Evolutionary conservation across 768 basidiomycete species (phyloP), one percentile per base, ranked within the genome.

Genomic region (Mycena galopus): DNA sequence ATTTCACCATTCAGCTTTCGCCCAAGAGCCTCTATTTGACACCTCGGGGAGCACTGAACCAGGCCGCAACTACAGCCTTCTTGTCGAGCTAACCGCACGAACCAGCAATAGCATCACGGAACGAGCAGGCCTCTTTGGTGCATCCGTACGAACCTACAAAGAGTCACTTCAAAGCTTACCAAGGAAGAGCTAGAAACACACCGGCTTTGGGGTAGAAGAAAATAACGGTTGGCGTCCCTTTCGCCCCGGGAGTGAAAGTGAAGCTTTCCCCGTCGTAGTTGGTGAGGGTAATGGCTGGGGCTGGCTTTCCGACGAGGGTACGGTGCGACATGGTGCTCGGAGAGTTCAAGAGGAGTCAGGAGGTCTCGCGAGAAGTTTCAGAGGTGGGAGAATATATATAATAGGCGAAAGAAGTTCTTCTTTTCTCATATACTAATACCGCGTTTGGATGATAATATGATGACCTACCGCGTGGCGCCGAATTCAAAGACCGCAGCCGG

Each of bases 121-220:
- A 95, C 63, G 90, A 86, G 76, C 94, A 95, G 2, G 92, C 94
- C 80, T 96, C 91, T 77, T 88, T 91, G 21, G 93, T 96, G 81
- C 95, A 96, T 7, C 92, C 94, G 61, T 84, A 91, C 2, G 93
- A 89, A 8, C 91, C 93, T 91, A 56, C 55, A 51, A 39, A 25
- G 37, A 21, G 32, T 30, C 16, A 37, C 42, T 12, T 33, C 65
- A 23, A 23, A 47, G 42, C 23, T 60, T 60, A 9, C 23, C 30
- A 19, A 37, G 12, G n/a, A 37, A 9, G 11, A 33, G 10, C 32
- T 23, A 65, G 33, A 23, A 42, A 51, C 68, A 61, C 23, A 91
- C 92, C 90, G 47, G 92, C 88, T 77, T 88, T 85, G 12, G 93
- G 94, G 76, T 93, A 94, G 83, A 96, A 96, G 85, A 95, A 94